Percentiles rank a stretch among this genome's conserved stretches.
Evolutionary conservation across 352 stramenopile genomes (phyloP).

Genomic region (Phytophthora podocarpi): DNA sequence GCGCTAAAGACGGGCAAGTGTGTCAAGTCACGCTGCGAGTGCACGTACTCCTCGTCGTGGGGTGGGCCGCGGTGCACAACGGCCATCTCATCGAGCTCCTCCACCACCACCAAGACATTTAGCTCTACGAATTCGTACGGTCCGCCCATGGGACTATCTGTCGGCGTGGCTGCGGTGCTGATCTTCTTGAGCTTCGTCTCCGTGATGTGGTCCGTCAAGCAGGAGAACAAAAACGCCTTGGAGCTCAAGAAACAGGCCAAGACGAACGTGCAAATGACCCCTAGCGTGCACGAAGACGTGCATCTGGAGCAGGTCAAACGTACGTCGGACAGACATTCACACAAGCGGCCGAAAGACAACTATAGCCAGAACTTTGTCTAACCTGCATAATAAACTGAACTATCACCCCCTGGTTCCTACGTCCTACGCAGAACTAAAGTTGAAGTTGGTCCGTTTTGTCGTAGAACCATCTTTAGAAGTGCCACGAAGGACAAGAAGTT

Average conservation of each 20-base stretch:
- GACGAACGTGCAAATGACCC: no score
- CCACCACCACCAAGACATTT: slow-evolving; percentile 5
- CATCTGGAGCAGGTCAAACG: not conserved
- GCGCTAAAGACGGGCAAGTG: slow-evolving; percentile 54
- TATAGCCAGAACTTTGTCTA: slow-evolving; percentile 41
- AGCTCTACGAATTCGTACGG: slow-evolving; percentile 37
- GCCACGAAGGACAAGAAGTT: no score
- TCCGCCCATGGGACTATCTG: slow-evolving; percentile 37
- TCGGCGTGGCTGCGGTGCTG: slow-evolving; percentile 34
- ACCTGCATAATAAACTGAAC: slow-evolving; percentile 7
- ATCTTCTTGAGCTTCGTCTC: slow-evolving; percentile 40
- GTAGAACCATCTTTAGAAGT: slow-evolving; percentile 8
- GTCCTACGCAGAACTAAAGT: not conserved
- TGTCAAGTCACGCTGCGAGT: slow-evolving; percentile 58
- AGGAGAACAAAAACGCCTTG: slow-evolving; percentile 19
- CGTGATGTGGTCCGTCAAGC: slow-evolving; percentile 6
- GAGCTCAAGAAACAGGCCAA: slow-evolving; percentile 17
- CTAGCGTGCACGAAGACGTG: no score
- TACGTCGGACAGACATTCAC: no score
- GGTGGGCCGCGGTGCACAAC: slow-evolving; percentile 60
- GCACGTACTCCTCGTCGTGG: slow-evolving; percentile 50
- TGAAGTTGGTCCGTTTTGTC: slow-evolving; percentile 15
- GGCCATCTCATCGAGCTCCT: slow-evolving; percentile 28
- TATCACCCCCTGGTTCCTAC: not conserved
- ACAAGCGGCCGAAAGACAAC: slow-evolving; percentile 29